Evolutionary conservation across 805 yeast genomes (phyloP), one percentile per base, ranked within the genome.

Genomic region (Metschnikowia dekortorum): DNA sequence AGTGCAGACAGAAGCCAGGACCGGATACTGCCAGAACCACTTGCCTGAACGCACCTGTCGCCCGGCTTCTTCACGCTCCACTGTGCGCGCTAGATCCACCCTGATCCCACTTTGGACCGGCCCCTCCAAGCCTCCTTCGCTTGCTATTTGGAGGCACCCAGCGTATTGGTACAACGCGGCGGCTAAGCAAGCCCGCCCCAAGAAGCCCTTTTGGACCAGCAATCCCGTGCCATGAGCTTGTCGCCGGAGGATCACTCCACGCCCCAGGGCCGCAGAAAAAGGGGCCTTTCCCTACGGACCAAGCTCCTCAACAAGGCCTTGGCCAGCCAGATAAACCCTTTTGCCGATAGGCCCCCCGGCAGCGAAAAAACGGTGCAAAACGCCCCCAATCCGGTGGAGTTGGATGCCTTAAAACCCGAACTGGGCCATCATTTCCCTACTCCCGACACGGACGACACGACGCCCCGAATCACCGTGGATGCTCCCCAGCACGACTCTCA

Each of bases 271-370:
- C 50, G 76, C 31, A 69, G 87, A 54, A 78, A 76, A 53, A 66
- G 91, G 58, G 90, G 90, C 0, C 80, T 83, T 53, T 82, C 88
- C 8, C 65, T 85, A 49, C 72, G 91, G 53, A 74, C 87, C 0
- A 89, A 85, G 67, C 70, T 85, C 44, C 76, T 85, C 67, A 80
- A 75, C 61, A 80, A 74, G 52, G 63, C 72, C 13, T 48, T 60
- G 28, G 54, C 58, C 46, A 39, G 56, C 14, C 61, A 48, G 48
- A 49, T 51, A 32, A 53, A 53, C 10, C 61, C 56, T 31, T 53
- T 58, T 47, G 68, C 62, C 44, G 72, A 63, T 22, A 26, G 10
- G 28, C n/a, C 46, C 2, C 52, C 61, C 34, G 54, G 39, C 13
- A 10, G 41, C 9, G 51, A 46, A 30, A 7, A 45, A 6, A 38